These are phyloP conservation scores for Boletales sp. DNA, from an alignment of 768 basidiomycete species.

Conservation along the genomic window DNA sequence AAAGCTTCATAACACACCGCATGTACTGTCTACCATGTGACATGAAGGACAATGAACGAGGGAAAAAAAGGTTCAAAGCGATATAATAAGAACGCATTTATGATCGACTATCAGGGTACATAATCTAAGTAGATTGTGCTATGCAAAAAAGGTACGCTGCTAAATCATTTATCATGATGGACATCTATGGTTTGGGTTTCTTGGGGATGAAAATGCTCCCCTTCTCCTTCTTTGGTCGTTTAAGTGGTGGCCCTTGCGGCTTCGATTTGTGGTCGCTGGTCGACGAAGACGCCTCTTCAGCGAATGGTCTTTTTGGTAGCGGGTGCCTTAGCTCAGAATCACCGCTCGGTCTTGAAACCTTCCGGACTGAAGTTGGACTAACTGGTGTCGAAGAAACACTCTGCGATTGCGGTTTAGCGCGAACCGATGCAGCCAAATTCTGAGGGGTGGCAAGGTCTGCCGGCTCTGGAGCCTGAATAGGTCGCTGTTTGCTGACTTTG, in stretches of 20 bases:
- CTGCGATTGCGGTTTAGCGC: slow-evolving; percentile 21
- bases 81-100: slow-evolving; percentile 20
- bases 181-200: slow-evolving; percentile 35
- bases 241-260: slow-evolving; percentile 20
- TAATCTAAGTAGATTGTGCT: slow-evolving; percentile 7
- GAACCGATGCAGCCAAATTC: slow-evolving; percentile 29
- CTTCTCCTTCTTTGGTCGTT: slow-evolving; percentile 34
- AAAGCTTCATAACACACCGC: too few relatives aligned
- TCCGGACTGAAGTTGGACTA: neutral
- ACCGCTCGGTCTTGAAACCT: slow-evolving; percentile 4
- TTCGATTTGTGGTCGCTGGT: slow-evolving; percentile 20
- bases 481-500: slow-evolving; percentile 22
- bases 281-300: slow-evolving; percentile 15
- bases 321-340: slow-evolving; percentile 2
- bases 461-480: slow-evolving; percentile 22
- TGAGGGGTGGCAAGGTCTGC: slow-evolving; percentile 38
- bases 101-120: slow-evolving; percentile 2
- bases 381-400: slow-evolving; percentile 1
- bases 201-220: slow-evolving; percentile 61
- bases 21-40: too few relatives aligned
- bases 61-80: too few relatives aligned
- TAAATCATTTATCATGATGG: neutral
- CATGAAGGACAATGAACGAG: too few relatives aligned
- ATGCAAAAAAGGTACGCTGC: neutral
- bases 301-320: slow-evolving; percentile 20